Evolutionary conservation across 2,329 filamentous ascomycete genomes (phyloP), one percentile per base, ranked within the genome.

Genomic region (Gaeumannomyces tritici): DNA sequence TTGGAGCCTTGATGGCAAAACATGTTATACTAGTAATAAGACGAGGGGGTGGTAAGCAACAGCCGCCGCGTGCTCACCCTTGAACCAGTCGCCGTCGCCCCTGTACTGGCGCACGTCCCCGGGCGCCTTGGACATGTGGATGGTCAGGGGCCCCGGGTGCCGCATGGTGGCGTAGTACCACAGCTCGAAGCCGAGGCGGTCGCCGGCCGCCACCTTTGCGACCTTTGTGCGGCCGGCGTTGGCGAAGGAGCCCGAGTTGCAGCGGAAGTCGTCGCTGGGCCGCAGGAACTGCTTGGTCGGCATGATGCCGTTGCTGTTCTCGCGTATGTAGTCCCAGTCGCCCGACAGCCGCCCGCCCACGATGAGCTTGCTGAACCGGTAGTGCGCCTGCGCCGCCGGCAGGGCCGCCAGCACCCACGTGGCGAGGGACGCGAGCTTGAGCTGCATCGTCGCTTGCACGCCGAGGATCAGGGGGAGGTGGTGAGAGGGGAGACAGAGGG

Each of bases 41-140:
- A n/a, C n/a, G n/a, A n/a, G n/a, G n/a, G n/a, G n/a, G n/a, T n/a
- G n/a, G n/a, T n/a, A 42, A 15, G 12, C 35, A 4, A 18, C 13
- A 15, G 7, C 35, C 15, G 35, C 12, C 2, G 18, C 21, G 2
- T 8, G n/a, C 72, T 89, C 85, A 85, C 75, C 71, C 80, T 83
- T 63, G 59, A 66, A 63, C 65, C 63, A 64, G 57, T 63, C 61
- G 21, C 64, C 64, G 21, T 60, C 56, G 26, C 64, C 61, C 29
- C 55, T 28, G 47, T 63, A 66, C 58, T 65, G 35, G 51, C 61
- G 61, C 8, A 65, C 64, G 26, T 64, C 60, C 11, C 64, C 64
- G 11, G 64, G 64, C 9, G 63, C 65, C 13, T 54, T 57, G 29
- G 64, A 65, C 67, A 75, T 66, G 68, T 74, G 75, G 57, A 75